These are phyloP conservation scores for Xerocomellus amylosporus DNA, from an alignment of 768 basidiomycete species.

Conservation along the genomic window DNA sequence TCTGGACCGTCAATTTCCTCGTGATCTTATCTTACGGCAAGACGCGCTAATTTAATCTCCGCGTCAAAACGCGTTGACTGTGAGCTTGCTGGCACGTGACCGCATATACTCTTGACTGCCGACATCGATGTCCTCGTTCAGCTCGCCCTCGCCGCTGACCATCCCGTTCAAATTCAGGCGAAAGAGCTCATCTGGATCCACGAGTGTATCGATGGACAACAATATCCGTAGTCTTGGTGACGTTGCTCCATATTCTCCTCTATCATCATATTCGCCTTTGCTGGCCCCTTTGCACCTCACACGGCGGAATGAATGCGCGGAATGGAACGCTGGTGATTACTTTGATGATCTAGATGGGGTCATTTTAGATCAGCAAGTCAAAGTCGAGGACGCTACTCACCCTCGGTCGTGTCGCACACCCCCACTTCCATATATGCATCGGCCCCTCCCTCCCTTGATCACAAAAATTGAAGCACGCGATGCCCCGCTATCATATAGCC, in stretches of 20 bases:
- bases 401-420: conserved; percentile 5
- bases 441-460: conserved; percentile 19
- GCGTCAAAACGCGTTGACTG: conserved; percentile 31
- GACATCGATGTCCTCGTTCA: conserved; percentile 29
- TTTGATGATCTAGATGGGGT: not conserved
- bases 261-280: conserved; percentile 20
- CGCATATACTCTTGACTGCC: conserved; percentile 26
- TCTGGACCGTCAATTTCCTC: no score
- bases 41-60: not conserved
- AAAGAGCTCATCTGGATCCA: conserved; percentile 23
- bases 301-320: not conserved
- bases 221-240: not conserved
- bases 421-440: not conserved
- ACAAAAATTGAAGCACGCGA: conserved; percentile 13
- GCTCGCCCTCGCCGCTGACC: conserved; percentile 6
- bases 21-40: not conserved
- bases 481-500: not conserved
- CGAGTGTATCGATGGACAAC: conserved; percentile 2
- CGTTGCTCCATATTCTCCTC: conserved; percentile 15
- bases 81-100: conserved; percentile 28
- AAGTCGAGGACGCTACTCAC: not conserved
- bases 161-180: conserved; percentile 23
- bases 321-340: conserved; percentile 4
- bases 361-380: not conserved
- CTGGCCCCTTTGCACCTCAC: conserved; percentile 13